These are phyloP conservation scores for Polygonum aviculare DNA, from an alignment of 148 eudicot species.

Conservation along the genomic window DNA sequence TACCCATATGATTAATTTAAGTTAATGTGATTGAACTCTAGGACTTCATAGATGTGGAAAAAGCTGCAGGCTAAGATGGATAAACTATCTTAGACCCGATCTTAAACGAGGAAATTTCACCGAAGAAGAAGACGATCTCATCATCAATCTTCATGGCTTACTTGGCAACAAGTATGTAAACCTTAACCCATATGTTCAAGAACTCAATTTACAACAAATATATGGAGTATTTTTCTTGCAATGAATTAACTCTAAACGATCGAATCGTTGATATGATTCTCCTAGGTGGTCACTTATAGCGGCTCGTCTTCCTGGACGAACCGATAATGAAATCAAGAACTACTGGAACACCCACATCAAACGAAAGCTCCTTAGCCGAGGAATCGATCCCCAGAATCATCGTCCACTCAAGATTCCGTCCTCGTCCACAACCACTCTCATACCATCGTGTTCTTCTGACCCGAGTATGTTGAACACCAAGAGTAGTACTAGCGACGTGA, in stretches of 20 bases:
- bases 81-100: conserved; percentile 32
- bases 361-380: conserved; percentile 10
- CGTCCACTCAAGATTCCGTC: neutral
- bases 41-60: conserved; percentile 28
- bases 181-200: neutral
- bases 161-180: conserved; percentile 24
- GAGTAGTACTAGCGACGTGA: neutral
- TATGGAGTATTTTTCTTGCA: no score
- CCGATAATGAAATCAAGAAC: conserved; percentile 27
- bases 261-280: neutral
- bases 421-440: neutral
- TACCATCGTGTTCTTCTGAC: neutral
- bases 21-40: neutral
- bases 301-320: conserved; percentile 22
- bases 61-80: conserved; percentile 34
- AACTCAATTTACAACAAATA: no score
- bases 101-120: conserved; percentile 31
- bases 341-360: conserved; percentile 20
- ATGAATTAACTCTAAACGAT: no score
- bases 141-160: conserved; percentile 24
- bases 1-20: neutral
- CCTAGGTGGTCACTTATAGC: conserved; percentile 27
- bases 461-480: neutral
- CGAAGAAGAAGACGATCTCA: conserved; percentile 29
- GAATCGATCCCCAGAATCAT: conserved; percentile 4